Conservation (phyloP, 2,329 filamentous ascomycete species). For the Pseudodiploospora longispora region DNA sequence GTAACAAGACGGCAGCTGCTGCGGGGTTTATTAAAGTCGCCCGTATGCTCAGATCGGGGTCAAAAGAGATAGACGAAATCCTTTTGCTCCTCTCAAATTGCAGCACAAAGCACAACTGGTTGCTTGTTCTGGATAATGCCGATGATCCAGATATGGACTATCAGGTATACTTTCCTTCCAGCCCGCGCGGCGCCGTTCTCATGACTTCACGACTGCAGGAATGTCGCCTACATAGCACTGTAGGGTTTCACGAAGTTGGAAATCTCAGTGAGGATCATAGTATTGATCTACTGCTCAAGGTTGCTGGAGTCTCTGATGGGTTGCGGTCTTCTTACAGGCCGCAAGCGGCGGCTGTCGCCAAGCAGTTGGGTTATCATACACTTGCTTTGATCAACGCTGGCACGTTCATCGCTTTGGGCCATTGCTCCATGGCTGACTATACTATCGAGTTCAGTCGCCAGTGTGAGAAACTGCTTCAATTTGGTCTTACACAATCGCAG, state of each 20-base stretch:
- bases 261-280: slow-evolving; percentile 4
- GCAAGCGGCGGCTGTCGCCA: background rate
- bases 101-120: slow-evolving; percentile 19
- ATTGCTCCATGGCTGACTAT: slow-evolving; percentile 1
- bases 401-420: background rate
- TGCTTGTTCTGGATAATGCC: slow-evolving; percentile 37
- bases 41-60: background rate
- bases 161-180: background rate
- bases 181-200: background rate
- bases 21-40: slow-evolving; percentile 1
- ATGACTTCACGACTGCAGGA: slow-evolving; percentile 4
- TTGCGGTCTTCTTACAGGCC: background rate
- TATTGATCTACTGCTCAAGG: background rate
- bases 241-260: background rate
- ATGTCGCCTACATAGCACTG: background rate
- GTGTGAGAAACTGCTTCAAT: background rate
- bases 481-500: background rate
- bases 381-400: slow-evolving; percentile 4
- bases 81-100: background rate
- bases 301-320: background rate
- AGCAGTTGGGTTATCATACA: slow-evolving; percentile 4
- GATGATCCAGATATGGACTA: slow-evolving; percentile 23
- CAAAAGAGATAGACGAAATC: slow-evolving; percentile 1
- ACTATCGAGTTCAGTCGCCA: background rate
- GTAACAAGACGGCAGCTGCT: background rate